Conservation (phyloP, 768 basidiomycete genomes). For the Phlebiopsis gigantea region DNA sequence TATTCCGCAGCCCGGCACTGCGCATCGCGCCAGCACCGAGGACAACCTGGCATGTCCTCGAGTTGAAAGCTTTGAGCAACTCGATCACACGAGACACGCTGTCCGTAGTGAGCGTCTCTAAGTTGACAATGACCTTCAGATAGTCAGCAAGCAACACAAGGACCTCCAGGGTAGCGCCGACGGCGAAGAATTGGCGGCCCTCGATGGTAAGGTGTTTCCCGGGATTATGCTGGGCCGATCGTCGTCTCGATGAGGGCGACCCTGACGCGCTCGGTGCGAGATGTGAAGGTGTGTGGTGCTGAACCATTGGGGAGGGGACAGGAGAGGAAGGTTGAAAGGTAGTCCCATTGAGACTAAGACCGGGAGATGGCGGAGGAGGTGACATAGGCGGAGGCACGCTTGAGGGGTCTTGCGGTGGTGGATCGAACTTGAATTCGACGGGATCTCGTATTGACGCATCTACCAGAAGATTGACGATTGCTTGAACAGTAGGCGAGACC, state of each 20-base stretch:
- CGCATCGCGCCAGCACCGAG: slow-evolving; percentile 99
- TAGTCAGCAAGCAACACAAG: slow-evolving; percentile 78
- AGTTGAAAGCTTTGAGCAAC: slow-evolving; percentile 96
- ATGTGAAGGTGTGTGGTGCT: slow-evolving; percentile 9
- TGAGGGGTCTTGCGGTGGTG: slow-evolving; percentile 15
- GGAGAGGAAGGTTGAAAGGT: slow-evolving; percentile 16
- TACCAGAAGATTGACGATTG: slow-evolving; percentile 65
- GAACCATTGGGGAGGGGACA: slow-evolving; percentile 17
- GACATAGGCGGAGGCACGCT: slow-evolving; percentile 22
- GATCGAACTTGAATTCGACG: slow-evolving; percentile 49
- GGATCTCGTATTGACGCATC: slow-evolving; percentile 82
- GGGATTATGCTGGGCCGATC: slow-evolving; percentile 11
- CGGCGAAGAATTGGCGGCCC: slow-evolving; percentile 78
- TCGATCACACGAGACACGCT: slow-evolving; percentile 94
- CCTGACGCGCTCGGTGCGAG: slow-evolving; percentile 5
- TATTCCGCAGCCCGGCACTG: slow-evolving; percentile 94
- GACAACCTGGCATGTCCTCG: slow-evolving; percentile 95
- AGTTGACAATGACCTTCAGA: slow-evolving; percentile 79
- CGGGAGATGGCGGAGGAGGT: slow-evolving; percentile 16
- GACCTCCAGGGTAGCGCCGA: slow-evolving; percentile 77
- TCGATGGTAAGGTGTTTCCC: slow-evolving; percentile 73
- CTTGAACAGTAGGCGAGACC: slow-evolving; percentile 61
- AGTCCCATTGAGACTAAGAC: slow-evolving; percentile 14
- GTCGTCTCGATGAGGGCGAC: slow-evolving; percentile 14
- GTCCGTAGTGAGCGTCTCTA: slow-evolving; percentile 87